phyloP scores from a whole-genome alignment of 495 filamentous ascomycete genomes.

The Talaromyces adpressus region DNA sequence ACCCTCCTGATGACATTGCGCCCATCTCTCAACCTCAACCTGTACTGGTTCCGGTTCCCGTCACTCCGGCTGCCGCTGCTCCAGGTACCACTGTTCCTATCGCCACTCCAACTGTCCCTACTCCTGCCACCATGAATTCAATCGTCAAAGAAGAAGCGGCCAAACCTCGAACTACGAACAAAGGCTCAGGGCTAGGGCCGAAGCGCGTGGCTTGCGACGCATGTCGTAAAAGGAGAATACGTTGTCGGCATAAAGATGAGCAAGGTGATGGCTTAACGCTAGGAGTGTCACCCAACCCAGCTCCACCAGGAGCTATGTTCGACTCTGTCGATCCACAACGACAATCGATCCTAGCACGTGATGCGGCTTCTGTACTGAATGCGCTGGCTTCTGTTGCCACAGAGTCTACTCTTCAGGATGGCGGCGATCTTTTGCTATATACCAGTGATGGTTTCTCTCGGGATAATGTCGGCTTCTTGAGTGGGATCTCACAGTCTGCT shows the following conservation, averaged over 20 bases:
- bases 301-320: constrained; percentile 23
- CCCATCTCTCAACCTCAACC: constrained; percentile 11
- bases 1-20: constrained; percentile 16
- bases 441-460: background rate
- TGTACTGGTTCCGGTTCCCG: background rate
- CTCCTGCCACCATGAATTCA: background rate
- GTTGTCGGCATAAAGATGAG: constrained; percentile 48
- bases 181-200: constrained; percentile 39
- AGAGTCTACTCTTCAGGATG: constrained; percentile 15
- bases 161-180: constrained; percentile 26
- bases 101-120: background rate
- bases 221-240: constrained; percentile 45
- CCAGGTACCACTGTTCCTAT: background rate
- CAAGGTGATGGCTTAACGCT: constrained; percentile 17
- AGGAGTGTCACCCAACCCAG: constrained; percentile 5
- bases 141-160: constrained; percentile 23
- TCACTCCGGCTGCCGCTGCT: background rate
- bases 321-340: constrained; percentile 23
- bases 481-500: constrained; percentile 7
- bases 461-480: constrained; percentile 10
- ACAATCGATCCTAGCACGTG: constrained; percentile 32
- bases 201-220: constrained; percentile 49
- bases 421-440: background rate
- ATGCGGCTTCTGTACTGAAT: constrained; percentile 39
- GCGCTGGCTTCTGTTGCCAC: constrained; percentile 38